phyloP scores from a whole-genome alignment of 2,329 filamentous ascomycete species.

The Penicillium sclerotigenum region DNA sequence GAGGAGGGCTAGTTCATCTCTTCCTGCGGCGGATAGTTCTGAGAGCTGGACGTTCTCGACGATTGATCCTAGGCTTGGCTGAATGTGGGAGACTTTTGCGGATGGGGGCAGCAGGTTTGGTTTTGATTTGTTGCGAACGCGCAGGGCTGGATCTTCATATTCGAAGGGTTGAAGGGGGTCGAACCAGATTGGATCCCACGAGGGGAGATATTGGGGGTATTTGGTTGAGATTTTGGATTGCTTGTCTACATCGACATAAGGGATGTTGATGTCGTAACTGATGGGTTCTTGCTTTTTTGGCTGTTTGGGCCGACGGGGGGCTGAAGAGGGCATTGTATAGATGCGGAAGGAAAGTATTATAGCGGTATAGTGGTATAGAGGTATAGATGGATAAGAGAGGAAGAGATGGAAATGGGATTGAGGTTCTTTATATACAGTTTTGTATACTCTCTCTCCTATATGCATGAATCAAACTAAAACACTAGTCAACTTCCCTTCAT shows the following conservation, averaged over 20 bases:
- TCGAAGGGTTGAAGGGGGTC: constrained; percentile 46
- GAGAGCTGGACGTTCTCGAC: constrained; percentile 48
- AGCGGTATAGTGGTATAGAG: background rate
- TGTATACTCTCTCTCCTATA: background rate
- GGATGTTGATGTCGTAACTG: constrained; percentile 50
- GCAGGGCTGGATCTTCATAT: constrained; percentile 47
- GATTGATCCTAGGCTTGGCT: constrained; percentile 43
- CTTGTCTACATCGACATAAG: constrained; percentile 45
- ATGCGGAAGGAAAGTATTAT: background rate
- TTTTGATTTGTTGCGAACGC: constrained; percentile 41
- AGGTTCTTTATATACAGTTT: background rate
- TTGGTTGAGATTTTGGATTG: constrained; percentile 38
- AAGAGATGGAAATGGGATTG: background rate
- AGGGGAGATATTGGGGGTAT: constrained; percentile 48
- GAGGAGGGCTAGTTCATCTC: constrained; percentile 57
- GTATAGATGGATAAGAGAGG: constrained; percentile 1
- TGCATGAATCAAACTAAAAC: background rate
- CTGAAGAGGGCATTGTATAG: constrained; percentile 34
- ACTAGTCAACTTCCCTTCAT: constrained; percentile 3
- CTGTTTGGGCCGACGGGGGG: constrained; percentile 30
- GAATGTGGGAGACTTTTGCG: constrained; percentile 40
- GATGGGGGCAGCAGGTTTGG: constrained; percentile 34
- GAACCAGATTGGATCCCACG: constrained; percentile 49
- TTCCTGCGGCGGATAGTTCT: constrained; percentile 46
- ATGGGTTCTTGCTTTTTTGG: constrained; percentile 35